phyloP scores from a whole-genome alignment of 768 basidiomycete genomes.

The Lenzites betulinus region DNA sequence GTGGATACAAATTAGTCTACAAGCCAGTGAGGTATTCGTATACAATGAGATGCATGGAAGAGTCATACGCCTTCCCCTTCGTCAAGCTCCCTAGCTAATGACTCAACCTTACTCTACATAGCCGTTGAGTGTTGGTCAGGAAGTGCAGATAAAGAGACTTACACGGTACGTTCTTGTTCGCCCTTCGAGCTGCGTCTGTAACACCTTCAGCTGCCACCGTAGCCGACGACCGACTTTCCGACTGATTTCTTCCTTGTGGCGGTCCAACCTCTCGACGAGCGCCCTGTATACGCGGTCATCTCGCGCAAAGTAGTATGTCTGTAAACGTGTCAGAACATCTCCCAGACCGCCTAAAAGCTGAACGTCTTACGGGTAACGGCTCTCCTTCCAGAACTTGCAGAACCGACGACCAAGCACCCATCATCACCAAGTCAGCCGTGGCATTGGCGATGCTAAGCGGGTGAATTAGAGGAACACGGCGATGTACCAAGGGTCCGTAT shows the following conservation, averaged over 20 bases:
- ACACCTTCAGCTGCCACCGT: conserved; percentile 68
- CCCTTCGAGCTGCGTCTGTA: conserved; percentile 66
- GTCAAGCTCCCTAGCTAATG: conserved; percentile 64
- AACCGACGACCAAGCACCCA: conserved; percentile 77
- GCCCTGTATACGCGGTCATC: conserved; percentile 85
- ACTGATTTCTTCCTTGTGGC: conserved; percentile 45
- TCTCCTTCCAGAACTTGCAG: conserved; percentile 61
- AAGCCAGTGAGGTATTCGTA: neutral
- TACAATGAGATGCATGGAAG: neutral
- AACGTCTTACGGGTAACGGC: conserved; percentile 64
- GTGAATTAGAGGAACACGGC: neutral
- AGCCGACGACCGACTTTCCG: conserved; percentile 54
- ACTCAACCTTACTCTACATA: conserved; percentile 61
- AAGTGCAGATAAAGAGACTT: conserved; percentile 27
- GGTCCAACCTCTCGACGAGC: conserved; percentile 49
- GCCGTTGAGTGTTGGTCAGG: neutral
- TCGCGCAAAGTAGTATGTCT: conserved; percentile 93
- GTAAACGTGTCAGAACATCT: neutral
- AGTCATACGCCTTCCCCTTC: conserved; percentile 53
- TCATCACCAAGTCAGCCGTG: conserved; percentile 77
- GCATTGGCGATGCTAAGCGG: conserved; percentile 79
- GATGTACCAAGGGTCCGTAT: neutral
- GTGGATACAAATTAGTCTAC: conserved; percentile 14
- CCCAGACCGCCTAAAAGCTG: no score
- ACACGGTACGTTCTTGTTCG: conserved; percentile 68